phyloP scores from a whole-genome alignment of 305 asterid genomes.

The Fraxinus platypoda region DNA sequence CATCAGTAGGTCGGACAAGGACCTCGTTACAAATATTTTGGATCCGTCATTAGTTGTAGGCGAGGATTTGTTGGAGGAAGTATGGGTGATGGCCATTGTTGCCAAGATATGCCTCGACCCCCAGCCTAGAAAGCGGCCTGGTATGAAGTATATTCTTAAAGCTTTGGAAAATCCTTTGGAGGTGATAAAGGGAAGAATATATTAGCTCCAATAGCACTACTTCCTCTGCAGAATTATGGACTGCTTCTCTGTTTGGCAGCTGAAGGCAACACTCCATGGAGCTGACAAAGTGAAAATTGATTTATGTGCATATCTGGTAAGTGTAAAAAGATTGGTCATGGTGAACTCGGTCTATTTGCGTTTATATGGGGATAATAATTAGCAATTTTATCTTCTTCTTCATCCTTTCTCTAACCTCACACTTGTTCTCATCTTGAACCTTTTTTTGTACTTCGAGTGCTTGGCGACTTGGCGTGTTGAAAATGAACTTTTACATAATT shows the following conservation, averaged over 20 bases:
- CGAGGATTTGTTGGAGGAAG: slow-evolving; percentile 91
- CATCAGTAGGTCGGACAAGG: slow-evolving; percentile 76
- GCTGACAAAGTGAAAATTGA: slow-evolving; percentile 26
- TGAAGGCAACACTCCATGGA: slow-evolving; percentile 77
- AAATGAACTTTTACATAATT: neutral
- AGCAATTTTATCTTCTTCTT: neutral
- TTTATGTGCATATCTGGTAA: neutral
- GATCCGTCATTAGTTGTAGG: slow-evolving; percentile 75
- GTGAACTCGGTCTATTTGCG: neutral
- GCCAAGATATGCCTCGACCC: slow-evolving; percentile 88
- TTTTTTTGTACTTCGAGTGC: neutral
- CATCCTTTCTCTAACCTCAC: neutral
- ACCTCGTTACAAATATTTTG: slow-evolving; percentile 71
- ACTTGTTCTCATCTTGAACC: neutral
- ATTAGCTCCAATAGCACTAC: slow-evolving; percentile 56
- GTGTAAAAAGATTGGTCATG: neutral
- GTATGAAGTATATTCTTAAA: slow-evolving; percentile 74
- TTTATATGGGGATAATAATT: neutral
- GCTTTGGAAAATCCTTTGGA: slow-evolving; percentile 83
- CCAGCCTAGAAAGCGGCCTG: slow-evolving; percentile 67
- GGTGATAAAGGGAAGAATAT: slow-evolving; percentile 75
- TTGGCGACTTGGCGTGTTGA: neutral
- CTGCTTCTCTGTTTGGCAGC: slow-evolving; percentile 78
- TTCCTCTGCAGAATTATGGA: slow-evolving; percentile 80
- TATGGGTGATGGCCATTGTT: slow-evolving; percentile 93